Base-by-base conservation (phyloP, 78 protist species). In the Dictyostelium intermedium region DNA sequence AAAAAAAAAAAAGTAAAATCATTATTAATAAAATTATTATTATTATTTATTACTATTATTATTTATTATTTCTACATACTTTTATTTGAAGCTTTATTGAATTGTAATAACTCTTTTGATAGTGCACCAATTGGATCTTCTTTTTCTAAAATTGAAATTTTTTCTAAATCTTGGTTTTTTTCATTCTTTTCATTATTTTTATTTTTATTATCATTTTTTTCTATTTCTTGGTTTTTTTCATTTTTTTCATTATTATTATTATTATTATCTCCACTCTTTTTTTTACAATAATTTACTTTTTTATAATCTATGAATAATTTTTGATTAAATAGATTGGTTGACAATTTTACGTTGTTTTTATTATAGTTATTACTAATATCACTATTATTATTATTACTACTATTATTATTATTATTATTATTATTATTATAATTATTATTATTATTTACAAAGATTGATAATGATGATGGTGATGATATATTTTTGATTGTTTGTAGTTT, bases 81-180 rank as follows among this genome's bases (percentile, higher is more conserved):
- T 23, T 60, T 50, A 35, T 32, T 82, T 34, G 76, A 32, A 2
- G 32, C 2, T 20, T 82, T 82, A 34, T 82, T 76, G 35, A 56
- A 30, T 56, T 56, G 27, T 56, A 35, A 56, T 16, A 82, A 27
- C 23, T 82, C 86, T 82, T 18, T 60, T 82, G 86, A 82, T 82
- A 82, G 35, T 30, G 47, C 3, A 20, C 30, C 85, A 10, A 82
- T 23, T 27, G n/a, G 34, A 56, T 82, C 86, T 9, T 82, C 86
- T 8, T 56, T 63, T 66, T 66, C 85, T 7, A 25, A 5, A 34
- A 74, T 37, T 34, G 34, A 32, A 30, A 37, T 37, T 76, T 16
- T 14, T 76, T 76, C 43, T 35, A 1, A 7, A 37, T 39, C 39
- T 37, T 70, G 43, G 11, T 70, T 34, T 34, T 25, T 7, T 18